Conservation (phyloP, 2,329 filamentous ascomycete species). For the Fusarium hainanense region DNA sequence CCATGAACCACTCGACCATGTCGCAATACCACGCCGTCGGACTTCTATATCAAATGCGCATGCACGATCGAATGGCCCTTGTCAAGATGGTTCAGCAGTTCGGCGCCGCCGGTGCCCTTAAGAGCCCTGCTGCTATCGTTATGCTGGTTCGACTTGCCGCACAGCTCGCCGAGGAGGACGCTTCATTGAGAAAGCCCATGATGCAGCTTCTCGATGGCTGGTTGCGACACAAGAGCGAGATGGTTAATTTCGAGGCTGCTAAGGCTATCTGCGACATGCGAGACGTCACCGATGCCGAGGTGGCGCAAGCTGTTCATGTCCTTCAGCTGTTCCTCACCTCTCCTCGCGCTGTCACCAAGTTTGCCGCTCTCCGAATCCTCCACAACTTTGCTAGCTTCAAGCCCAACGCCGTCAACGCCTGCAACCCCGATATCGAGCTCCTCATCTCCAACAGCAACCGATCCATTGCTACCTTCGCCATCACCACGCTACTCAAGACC, state of each 20-base stretch:
- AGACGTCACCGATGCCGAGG: constrained; percentile 91
- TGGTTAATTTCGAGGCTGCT: constrained; percentile 99
- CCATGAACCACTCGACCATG: constrained; percentile 96
- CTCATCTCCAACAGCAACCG: constrained; percentile 97
- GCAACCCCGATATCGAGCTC: constrained; percentile 97
- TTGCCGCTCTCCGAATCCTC: constrained; percentile 94
- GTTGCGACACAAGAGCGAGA: constrained; percentile 98
- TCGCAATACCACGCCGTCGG: constrained; percentile 99
- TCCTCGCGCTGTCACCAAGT: constrained; percentile 95
- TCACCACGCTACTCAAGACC: constrained; percentile 97
- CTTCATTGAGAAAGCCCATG: constrained; percentile 91
- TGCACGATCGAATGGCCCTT: constrained; percentile 96
- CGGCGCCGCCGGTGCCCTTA: constrained; percentile 87
- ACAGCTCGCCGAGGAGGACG: constrained; percentile 93
- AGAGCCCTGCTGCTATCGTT: constrained; percentile 92
- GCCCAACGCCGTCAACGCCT: constrained; percentile 88
- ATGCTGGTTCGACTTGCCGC: constrained; percentile 93
- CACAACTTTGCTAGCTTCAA: constrained; percentile 98
- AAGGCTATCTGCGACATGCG: constrained; percentile 97
- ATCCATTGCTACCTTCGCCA: constrained; percentile 97
- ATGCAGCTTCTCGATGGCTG: constrained; percentile 96
- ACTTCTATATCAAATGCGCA: constrained; percentile 96
- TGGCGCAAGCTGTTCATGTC: constrained; percentile 91
- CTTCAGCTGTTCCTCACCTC: constrained; percentile 97
- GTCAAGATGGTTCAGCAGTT: constrained; percentile 99